A percentile compares a stretch with the other conserved stretches of the same genome.
Evolutionary conservation across 768 basidiomycete genomes (phyloP).

Genomic region (Kwoniella pini): DNA sequence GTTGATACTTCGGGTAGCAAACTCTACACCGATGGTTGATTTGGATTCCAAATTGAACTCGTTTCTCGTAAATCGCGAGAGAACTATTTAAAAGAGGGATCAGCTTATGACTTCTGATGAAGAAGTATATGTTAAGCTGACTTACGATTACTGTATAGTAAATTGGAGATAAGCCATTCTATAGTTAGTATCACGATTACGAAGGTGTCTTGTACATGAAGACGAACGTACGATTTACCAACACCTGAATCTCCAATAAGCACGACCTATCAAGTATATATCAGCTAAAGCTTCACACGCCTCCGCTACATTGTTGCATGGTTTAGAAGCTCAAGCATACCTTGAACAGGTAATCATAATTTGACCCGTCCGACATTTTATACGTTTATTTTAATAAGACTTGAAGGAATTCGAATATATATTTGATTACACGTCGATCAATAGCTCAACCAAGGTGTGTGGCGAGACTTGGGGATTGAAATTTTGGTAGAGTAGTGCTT

Average conservation of each 20-base stretch:
- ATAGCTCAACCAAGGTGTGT: neutral
- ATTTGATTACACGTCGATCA: conserved; percentile 10
- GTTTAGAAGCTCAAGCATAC: conserved; percentile 58
- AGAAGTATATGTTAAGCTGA: conserved; percentile 32
- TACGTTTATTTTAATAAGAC: neutral
- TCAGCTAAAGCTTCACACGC: too few relatives aligned
- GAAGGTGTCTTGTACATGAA: neutral
- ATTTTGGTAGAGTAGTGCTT: neutral
- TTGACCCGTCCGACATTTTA: conserved; percentile 84
- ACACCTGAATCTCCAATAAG: conserved; percentile 99
- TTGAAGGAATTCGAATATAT: neutral
- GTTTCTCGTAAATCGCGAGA: conserved; percentile 98
- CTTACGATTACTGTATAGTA: conserved; percentile 64
- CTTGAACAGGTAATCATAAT: conserved; percentile 99
- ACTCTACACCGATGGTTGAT: conserved; percentile 99
- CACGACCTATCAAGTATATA: conserved; percentile 68
- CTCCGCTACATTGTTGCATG: neutral
- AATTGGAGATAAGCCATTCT: neutral
- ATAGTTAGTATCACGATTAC: neutral
- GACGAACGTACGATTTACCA: conserved; percentile 82
- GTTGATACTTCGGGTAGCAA: conserved; percentile 90
- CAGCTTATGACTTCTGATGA: neutral
- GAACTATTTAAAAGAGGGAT: conserved; percentile 63
- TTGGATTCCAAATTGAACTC: conserved; percentile 99
- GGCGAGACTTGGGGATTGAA: too few relatives aligned